phyloP scores from a whole-genome alignment of 2,329 filamentous ascomycete species.

The Penicillium sp. region DNA sequence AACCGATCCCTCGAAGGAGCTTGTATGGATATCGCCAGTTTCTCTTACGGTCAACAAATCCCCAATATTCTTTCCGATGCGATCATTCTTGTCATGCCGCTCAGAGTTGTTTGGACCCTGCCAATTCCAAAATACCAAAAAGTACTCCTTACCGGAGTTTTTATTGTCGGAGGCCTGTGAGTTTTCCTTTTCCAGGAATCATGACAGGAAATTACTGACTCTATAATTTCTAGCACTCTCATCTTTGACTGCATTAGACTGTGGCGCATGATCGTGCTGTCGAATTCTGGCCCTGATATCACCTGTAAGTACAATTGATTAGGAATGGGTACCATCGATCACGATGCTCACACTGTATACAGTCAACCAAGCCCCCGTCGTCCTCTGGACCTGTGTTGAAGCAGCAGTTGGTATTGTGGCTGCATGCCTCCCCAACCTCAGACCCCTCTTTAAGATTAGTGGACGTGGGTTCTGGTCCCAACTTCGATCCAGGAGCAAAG shows the following conservation, averaged over 20 bases:
- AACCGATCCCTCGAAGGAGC: slow-evolving; percentile 25
- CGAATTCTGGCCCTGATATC: slow-evolving; percentile 30
- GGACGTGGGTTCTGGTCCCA: slow-evolving; percentile 25
- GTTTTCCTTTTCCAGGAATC: not conserved
- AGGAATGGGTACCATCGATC: not conserved
- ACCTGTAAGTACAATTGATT: slow-evolving; percentile 29
- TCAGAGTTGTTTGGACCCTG: slow-evolving; percentile 31
- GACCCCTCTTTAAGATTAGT: slow-evolving; percentile 29
- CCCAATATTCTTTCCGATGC: slow-evolving; percentile 37
- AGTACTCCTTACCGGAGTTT: slow-evolving; percentile 30
- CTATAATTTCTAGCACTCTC: slow-evolving; percentile 22
- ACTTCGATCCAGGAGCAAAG: slow-evolving; percentile 16
- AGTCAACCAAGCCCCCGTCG: slow-evolving; percentile 35
- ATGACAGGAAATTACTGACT: not conserved
- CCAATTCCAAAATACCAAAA: slow-evolving; percentile 30
- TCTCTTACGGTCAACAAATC: slow-evolving; percentile 35
- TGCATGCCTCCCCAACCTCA: slow-evolving; percentile 35
- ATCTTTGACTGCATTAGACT: slow-evolving; percentile 33
- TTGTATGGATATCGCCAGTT: slow-evolving; percentile 31
- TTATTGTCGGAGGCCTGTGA: slow-evolving; percentile 35
- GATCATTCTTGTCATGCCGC: slow-evolving; percentile 32
- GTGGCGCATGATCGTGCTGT: slow-evolving; percentile 30
- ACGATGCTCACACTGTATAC: not conserved
- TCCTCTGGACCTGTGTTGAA: slow-evolving; percentile 38
- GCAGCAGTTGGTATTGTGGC: slow-evolving; percentile 34